Conservation (phyloP, 345 rosid species). For the Eucalyptus sideroxylon region DNA sequence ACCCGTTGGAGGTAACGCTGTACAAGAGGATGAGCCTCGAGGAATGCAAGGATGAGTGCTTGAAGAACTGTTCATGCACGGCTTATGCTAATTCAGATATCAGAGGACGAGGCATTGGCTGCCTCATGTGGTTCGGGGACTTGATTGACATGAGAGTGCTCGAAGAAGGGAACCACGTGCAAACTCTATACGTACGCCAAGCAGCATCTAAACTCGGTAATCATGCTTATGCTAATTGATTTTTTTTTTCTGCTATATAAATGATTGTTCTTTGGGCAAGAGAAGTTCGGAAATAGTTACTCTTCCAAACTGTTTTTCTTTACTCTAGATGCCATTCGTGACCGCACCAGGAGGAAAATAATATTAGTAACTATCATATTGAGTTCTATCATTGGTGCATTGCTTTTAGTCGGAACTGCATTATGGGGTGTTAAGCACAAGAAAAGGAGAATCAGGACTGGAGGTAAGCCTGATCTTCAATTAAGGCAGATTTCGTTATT, state of each 20-base stretch:
- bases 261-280: too few species aligned
- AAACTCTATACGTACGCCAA: conserved; percentile 4
- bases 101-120: conserved; percentile 20
- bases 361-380: neutral
- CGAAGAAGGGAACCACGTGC: neutral
- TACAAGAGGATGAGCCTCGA: neutral
- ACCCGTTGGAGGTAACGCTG: neutral
- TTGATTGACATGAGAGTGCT: conserved; percentile 5
- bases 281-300: too few species aligned
- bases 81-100: conserved; percentile 5
- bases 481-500: neutral
- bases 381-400: neutral
- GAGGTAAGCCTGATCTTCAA: neutral
- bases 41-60: conserved; percentile 5
- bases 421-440: neutral
- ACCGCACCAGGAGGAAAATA: too few species aligned
- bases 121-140: conserved; percentile 22
- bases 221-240: neutral
- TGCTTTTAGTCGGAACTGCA: neutral
- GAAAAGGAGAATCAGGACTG: neutral
- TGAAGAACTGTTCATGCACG: conserved; percentile 9
- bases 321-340: too few species aligned
- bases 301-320: too few species aligned
- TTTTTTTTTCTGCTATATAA: too few species aligned
- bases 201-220: conserved; percentile 8